Base-by-base conservation (phyloP, 768 basidiomycete genomes). In the Boletus pseudo-olivaceus region DNA sequence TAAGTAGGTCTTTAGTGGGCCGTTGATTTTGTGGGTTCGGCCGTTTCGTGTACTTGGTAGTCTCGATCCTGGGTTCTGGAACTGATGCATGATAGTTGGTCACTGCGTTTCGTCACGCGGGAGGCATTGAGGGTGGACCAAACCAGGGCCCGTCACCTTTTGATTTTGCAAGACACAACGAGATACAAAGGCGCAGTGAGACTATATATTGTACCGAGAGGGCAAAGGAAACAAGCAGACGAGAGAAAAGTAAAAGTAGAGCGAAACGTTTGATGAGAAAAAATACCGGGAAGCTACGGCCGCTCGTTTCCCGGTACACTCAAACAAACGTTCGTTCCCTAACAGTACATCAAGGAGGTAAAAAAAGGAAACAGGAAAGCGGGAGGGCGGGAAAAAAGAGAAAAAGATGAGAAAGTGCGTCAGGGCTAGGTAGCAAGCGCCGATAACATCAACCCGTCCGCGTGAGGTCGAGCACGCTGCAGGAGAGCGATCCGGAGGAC, bases 141-240 rank as follows among this genome's bases (percentile, higher is more conserved):
- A 54, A 33, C 53, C 30, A 2, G 29, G 37, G 23, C 10, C 40
- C 30, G 3, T 46, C 43, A n/a, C 14, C 27, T 12, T 46, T 23
- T 32, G 12, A 56, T 50, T 55, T 56, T 47, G n/a, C 49, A 27
- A 45, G 43, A 59, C 29, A 37, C 17, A 20, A 41, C 7, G 15
- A 42, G 15, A 41, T 35, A 49, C 37, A 49, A 40, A 19, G 12
- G 45, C n/a, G 17, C 42, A 56, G 19, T 35, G 29, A 46, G 30
- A 34, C 6, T 54, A 44, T n/a, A n/a, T n/a, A n/a, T 37, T 26
- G 43, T 59, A 48, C 34, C 3, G 9, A 38, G 15, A 43, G 37
- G n/a, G 34, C 9, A 41, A 46, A 5, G 30, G 17, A 44, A 51
- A 23, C 9, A 37, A n/a, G 12, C 6, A 42, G 29, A 32, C 1